phyloP scores from a whole-genome alignment of 306 rosid genomes.

The Dalbergia cultrata region DNA sequence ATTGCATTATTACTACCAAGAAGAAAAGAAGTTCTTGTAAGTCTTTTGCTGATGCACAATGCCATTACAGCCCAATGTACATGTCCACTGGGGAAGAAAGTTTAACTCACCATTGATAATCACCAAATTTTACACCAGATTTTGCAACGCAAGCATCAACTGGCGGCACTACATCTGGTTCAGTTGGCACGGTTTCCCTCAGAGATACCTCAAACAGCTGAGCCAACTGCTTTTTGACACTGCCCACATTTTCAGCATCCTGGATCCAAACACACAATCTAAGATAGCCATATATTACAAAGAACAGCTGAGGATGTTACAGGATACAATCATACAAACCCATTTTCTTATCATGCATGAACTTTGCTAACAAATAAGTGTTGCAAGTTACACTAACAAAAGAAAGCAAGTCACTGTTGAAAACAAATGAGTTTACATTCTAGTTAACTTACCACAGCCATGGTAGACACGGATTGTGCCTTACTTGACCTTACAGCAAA shows the following conservation, averaged over 20 bases:
- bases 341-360: neutral
- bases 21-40: neutral
- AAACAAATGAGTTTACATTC: neutral
- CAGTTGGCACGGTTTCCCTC: slow-evolving; percentile 62
- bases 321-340: neutral
- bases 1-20: slow-evolving; percentile 86
- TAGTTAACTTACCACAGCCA: slow-evolving; percentile 66
- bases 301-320: neutral
- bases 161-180: slow-evolving; percentile 64
- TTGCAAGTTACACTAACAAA: neutral
- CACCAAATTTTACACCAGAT: slow-evolving; percentile 78
- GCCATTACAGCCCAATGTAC: slow-evolving; percentile 3
- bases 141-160: slow-evolving; percentile 71
- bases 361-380: neutral
- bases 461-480: slow-evolving; percentile 60
- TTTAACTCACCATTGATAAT: slow-evolving; percentile 83
- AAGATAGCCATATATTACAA: neutral
- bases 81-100: neutral
- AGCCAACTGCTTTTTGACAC: slow-evolving; percentile 69
- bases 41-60: neutral
- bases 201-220: slow-evolving; percentile 74
- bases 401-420: neutral
- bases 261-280: slow-evolving; percentile 38
- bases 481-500: slow-evolving; percentile 54
- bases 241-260: slow-evolving; percentile 73